Evolutionary conservation across 1,139 yeast species (phyloP).

Genomic region (Pichia sp.): DNA sequence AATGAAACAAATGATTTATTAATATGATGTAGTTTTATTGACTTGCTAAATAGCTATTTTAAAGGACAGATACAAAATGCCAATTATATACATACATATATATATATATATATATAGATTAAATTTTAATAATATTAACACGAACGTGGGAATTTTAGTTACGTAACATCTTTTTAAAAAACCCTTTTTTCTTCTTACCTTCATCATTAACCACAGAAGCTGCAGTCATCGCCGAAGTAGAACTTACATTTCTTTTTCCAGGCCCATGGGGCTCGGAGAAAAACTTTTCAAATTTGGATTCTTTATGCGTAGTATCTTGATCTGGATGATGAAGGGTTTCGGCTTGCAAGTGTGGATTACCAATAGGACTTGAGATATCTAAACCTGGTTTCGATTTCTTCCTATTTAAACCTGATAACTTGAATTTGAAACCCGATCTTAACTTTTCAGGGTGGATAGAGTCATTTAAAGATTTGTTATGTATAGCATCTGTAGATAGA

Average conservation of each 20-base stretch:
- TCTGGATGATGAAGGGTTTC: not conserved
- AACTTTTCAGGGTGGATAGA: not conserved
- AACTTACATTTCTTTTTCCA: constrained; percentile 13
- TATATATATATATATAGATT: not conserved
- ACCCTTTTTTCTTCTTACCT: constrained; percentile 41
- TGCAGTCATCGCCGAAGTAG: constrained; percentile 11
- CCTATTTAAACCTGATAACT: not conserved
- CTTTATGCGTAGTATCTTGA: constrained; percentile 1
- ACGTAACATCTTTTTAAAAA: constrained; percentile 50
- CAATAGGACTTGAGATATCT: not conserved
- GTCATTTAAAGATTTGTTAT: no score
- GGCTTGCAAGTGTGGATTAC: not conserved
- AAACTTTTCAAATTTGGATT: constrained; percentile 19
- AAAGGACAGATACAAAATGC: not conserved
- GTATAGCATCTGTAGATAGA: not conserved
- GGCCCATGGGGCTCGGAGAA: constrained; percentile 23
- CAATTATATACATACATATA: not conserved
- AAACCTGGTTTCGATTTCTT: constrained; percentile 5
- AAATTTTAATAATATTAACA: not conserved
- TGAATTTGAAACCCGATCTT: constrained; percentile 10
- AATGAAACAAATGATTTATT: not conserved
- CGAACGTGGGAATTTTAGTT: constrained; percentile 29
- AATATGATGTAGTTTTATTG: not conserved
- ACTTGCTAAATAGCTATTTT: constrained; percentile 5
- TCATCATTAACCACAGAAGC: constrained; percentile 11